These are phyloP conservation scores for Daldinia vernicosa DNA, from an alignment of 495 filamentous ascomycete species.

Conservation along the genomic window DNA sequence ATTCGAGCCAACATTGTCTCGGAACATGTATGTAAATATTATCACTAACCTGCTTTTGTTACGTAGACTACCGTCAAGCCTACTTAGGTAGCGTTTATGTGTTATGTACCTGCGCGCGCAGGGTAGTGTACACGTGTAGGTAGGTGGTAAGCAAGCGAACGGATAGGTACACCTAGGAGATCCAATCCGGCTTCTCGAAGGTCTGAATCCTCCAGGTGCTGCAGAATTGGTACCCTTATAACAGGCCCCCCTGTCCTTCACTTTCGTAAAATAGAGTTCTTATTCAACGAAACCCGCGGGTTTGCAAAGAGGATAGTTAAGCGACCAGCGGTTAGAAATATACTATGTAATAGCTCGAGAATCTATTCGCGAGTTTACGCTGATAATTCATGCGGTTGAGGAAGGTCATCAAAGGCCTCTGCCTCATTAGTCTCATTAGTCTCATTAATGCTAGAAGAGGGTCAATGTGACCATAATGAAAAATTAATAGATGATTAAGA, in stretches of 20 bases:
- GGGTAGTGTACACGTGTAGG: slow-evolving; percentile 12
- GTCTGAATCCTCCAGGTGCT: slow-evolving; percentile 16
- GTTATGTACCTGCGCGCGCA: slow-evolving; percentile 9
- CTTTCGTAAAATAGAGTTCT: slow-evolving; percentile 33
- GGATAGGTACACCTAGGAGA: slow-evolving; percentile 4
- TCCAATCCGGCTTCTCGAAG: slow-evolving; percentile 27
- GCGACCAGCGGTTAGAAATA: not conserved
- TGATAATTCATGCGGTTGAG: not conserved
- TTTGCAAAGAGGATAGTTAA: not conserved
- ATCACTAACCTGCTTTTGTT: not conserved
- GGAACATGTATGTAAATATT: not conserved
- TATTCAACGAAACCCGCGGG: slow-evolving; percentile 21
- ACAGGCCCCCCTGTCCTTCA: not conserved
- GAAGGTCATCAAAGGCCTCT: not conserved
- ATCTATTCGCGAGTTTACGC: not conserved
- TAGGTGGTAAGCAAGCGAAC: slow-evolving; percentile 6
- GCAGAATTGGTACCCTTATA: slow-evolving; percentile 24
- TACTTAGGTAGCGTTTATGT: not conserved
- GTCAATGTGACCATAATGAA: not conserved
- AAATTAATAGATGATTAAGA: not conserved
- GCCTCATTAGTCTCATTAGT: too few relatives aligned
- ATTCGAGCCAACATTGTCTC: not conserved
- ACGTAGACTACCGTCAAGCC: not conserved
- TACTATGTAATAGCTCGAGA: not conserved
- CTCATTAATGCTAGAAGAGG: not conserved